Evolutionary conservation across 1,139 yeast genomes (phyloP).

Genomic region (Kurtzmaniella quercitrusa): DNA sequence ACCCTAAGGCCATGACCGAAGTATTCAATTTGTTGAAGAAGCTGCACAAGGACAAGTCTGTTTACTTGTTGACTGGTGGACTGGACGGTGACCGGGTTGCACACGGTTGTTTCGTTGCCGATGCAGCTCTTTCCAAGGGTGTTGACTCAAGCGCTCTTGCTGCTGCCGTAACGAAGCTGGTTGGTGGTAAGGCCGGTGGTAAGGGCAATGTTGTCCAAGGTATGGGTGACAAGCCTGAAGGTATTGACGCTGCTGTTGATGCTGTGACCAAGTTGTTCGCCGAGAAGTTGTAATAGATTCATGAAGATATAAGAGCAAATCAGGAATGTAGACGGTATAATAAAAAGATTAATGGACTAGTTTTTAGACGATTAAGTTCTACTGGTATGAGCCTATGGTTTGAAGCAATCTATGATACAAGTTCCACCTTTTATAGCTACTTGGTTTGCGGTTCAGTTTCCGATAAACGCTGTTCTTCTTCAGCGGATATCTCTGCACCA

Average conservation of each 20-base stretch:
- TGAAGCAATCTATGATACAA: no score
- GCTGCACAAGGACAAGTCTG: constrained; percentile 68
- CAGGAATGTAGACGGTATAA: neutral
- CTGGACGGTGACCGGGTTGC: constrained; percentile 67
- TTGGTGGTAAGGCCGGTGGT: constrained; percentile 99
- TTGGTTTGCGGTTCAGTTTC: constrained; percentile 11
- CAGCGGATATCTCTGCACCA: constrained; percentile 45
- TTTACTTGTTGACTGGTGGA: constrained; percentile 79
- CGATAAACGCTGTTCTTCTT: constrained; percentile 45
- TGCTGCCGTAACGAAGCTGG: constrained; percentile 57
- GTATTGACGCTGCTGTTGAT: constrained; percentile 67
- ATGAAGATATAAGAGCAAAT: constrained; percentile 7
- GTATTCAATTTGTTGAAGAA: constrained; percentile 83
- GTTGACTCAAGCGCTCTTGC: constrained; percentile 77
- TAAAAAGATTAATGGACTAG: neutral
- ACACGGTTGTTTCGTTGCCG: constrained; percentile 87
- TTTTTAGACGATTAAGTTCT: no score
- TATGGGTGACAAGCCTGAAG: constrained; percentile 80
- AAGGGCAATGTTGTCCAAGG: constrained; percentile 97
- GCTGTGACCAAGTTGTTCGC: constrained; percentile 58
- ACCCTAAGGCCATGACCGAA: constrained; percentile 92
- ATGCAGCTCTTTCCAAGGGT: constrained; percentile 67
- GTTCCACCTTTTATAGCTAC: neutral
- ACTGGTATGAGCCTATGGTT: no score
- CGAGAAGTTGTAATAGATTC: constrained; percentile 44